Conservation (phyloP, 345 rosid species). For the Hypericum androsaemum region DNA sequence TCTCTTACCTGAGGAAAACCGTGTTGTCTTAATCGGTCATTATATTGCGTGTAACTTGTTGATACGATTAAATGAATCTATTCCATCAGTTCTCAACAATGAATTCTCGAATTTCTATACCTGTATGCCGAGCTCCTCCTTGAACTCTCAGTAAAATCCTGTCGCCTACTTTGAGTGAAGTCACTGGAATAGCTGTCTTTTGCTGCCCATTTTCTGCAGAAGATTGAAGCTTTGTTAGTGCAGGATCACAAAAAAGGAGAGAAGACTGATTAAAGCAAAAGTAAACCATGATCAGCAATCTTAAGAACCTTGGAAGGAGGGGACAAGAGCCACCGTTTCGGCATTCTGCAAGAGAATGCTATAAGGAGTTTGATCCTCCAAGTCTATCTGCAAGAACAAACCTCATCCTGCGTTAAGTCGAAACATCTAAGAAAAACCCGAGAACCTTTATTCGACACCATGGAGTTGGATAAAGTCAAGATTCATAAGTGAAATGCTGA, state of each 20-base stretch:
- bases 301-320: slow-evolving; percentile 41
- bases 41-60: too few species aligned
- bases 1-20: too few species aligned
- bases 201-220: slow-evolving; percentile 32
- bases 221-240: not conserved
- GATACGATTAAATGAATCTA: too few species aligned
- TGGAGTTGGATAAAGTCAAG: not conserved
- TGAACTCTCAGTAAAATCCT: slow-evolving; percentile 49
- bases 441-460: too few species aligned
- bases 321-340: slow-evolving; percentile 64
- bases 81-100: slow-evolving; percentile 52
- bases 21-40: too few species aligned
- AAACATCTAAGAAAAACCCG: too few species aligned
- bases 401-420: too few species aligned
- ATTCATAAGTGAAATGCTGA: not conserved
- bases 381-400: slow-evolving; percentile 30
- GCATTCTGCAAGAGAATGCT: slow-evolving; percentile 73
- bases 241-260: not conserved
- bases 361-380: slow-evolving; percentile 27
- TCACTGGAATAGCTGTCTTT: slow-evolving; percentile 46
- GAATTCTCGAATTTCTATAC: slow-evolving; percentile 78
- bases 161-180: slow-evolving; percentile 60
- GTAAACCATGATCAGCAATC: not conserved
- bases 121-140: slow-evolving; percentile 82
- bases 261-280: slow-evolving; percentile 2